Percentiles rank a stretch among this genome's conserved stretches.
These are phyloP conservation scores for Tolypocladium album DNA, from an alignment of 2,329 filamentous ascomycete species.

Conservation along the genomic window DNA sequence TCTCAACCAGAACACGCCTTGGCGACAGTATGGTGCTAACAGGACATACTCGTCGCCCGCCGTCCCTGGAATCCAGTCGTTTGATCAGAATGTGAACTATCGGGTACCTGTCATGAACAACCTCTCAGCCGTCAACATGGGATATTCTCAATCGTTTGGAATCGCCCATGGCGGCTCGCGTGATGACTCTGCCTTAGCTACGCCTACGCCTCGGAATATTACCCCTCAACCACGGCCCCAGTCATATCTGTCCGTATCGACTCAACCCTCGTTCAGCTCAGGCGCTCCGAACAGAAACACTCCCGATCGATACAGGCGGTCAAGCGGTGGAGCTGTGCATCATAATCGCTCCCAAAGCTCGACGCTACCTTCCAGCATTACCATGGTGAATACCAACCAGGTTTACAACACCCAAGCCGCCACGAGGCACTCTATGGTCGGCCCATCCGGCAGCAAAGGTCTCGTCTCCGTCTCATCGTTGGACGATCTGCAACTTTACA, in stretches of 20 bases:
- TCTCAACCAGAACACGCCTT: constrained; percentile 42
- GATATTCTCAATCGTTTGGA: constrained; percentile 24
- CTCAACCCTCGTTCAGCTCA: constrained; percentile 35
- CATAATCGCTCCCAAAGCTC: constrained; percentile 27
- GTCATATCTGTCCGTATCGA: constrained; percentile 27
- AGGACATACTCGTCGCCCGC: constrained; percentile 36
- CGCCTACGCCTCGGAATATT: constrained; percentile 28
- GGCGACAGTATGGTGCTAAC: constrained; percentile 38
- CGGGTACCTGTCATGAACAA: constrained; percentile 19
- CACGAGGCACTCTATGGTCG: constrained; percentile 23
- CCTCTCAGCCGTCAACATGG: constrained; percentile 28
- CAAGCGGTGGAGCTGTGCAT: constrained; percentile 32
- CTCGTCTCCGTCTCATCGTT: constrained; percentile 35
- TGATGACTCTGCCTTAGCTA: constrained; percentile 40
- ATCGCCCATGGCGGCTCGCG: constrained; percentile 31
- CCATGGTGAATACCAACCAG: constrained; percentile 16
- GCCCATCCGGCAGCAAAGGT: constrained; percentile 36
- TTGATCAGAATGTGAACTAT: constrained; percentile 11
- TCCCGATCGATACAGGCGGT: constrained; percentile 70
- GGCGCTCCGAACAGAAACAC: constrained; percentile 35
- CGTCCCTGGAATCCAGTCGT: constrained; percentile 21
- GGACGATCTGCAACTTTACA: constrained; percentile 60
- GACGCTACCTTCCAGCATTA: constrained; percentile 15
- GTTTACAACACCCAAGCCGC: constrained; percentile 17
- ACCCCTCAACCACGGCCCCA: constrained; percentile 29